These are phyloP conservation scores for Chrysanthemum makinoi DNA, from an alignment of 129 eudicot genomes.

Conservation along the genomic window DNA sequence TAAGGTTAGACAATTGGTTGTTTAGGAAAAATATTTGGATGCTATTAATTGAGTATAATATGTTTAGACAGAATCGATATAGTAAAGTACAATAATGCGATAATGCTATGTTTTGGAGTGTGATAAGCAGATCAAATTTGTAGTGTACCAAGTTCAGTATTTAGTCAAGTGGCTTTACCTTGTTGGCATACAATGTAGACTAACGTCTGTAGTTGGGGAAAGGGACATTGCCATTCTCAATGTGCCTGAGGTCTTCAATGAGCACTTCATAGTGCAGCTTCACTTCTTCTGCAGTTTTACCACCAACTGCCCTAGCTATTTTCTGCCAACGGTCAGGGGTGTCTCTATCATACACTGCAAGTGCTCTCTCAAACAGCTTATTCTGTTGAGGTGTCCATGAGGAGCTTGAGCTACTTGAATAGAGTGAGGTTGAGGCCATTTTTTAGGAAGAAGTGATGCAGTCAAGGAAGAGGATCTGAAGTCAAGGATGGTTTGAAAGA, in stretches of 20 bases:
- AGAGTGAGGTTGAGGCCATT: constrained; percentile 66
- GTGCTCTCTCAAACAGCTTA: constrained; percentile 76
- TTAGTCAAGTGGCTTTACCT: constrained; percentile 25
- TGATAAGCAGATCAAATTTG: too few species aligned
- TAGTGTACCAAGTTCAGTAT: too few species aligned
- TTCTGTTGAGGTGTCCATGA: constrained; percentile 73
- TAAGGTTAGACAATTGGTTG: too few species aligned
- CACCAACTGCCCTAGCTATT: constrained; percentile 76
- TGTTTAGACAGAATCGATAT: too few species aligned
- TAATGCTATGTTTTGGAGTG: too few species aligned
- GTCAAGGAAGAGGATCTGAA: constrained; percentile 26
- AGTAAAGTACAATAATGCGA: too few species aligned
- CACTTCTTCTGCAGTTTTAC: constrained; percentile 81
- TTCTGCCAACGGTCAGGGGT: constrained; percentile 94
- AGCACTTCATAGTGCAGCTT: constrained; percentile 80
- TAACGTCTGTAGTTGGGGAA: constrained; percentile 57
- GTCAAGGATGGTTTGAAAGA: constrained; percentile 46
- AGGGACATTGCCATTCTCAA: constrained; percentile 71
- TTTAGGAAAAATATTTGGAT: too few species aligned
- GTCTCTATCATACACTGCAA: constrained; percentile 64
- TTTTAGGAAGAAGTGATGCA: background rate
- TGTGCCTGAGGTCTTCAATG: constrained; percentile 70
- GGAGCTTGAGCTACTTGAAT: constrained; percentile 54
- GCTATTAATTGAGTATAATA: too few species aligned
- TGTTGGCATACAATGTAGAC: background rate